A percentile compares a stretch with the other conserved stretches of the same genome.
phyloP scores from a whole-genome alignment of 163 green algal species.

The Chlorella variabilis region DNA sequence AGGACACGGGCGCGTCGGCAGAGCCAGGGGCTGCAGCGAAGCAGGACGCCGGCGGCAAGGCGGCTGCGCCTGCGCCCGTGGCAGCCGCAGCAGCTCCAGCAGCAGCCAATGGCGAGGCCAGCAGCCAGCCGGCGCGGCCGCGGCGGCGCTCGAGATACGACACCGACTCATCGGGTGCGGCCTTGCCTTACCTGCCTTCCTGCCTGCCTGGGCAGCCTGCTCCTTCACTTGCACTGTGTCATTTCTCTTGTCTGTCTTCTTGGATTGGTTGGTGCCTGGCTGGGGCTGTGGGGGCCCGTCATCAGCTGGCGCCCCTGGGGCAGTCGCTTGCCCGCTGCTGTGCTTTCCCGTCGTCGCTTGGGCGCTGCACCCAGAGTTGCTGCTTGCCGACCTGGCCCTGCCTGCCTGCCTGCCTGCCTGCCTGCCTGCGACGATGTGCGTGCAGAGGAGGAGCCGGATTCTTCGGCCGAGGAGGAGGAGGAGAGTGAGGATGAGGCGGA shows the following conservation, averaged over 20 bases:
- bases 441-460: slow-evolving; percentile 40
- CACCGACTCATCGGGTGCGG: slow-evolving; percentile 13
- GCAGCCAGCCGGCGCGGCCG: slow-evolving; percentile 25
- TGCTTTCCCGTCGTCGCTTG: background rate
- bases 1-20: slow-evolving; percentile 8
- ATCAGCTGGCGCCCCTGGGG: too few species aligned
- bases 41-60: background rate
- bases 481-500: slow-evolving; percentile 73
- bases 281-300: too few species aligned
- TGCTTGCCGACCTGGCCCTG: background rate
- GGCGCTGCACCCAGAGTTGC: too few species aligned
- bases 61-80: background rate
- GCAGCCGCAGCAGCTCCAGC: slow-evolving; percentile 55
- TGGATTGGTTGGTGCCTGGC: too few species aligned
- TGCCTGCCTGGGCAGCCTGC: background rate
- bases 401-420: background rate
- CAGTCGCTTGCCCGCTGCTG: background rate
- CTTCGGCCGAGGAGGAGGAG: slow-evolving; percentile 68
- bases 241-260: background rate
- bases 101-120: slow-evolving; percentile 46
- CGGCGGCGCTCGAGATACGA: slow-evolving; percentile 5
- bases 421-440: background rate
- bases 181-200: too few species aligned
- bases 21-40: background rate
- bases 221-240: background rate